Percentiles rank a stretch among this genome's conserved stretches.
phyloP scores from a whole-genome alignment of 139 green algal species.

The Micromonas commoda region DNA sequence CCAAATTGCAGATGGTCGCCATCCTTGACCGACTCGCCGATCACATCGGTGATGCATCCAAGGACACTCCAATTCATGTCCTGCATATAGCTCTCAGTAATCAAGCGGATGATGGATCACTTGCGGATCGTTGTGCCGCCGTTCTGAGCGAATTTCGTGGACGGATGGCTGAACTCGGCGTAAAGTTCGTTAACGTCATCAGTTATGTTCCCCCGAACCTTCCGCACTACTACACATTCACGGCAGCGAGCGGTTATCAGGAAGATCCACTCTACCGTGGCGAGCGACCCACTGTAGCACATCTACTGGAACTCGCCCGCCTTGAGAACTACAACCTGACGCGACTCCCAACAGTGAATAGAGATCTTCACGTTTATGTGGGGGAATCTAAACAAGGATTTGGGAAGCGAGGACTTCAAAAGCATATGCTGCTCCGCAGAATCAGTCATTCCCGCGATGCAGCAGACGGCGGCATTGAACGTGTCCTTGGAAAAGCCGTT shows the following conservation, averaged over 20 bases:
- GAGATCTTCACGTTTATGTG: slow-evolving; percentile 35
- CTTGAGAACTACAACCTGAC: slow-evolving; percentile 33
- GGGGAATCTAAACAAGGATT: slow-evolving; percentile 4
- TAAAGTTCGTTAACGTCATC: slow-evolving; percentile 36
- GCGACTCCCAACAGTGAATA: slow-evolving; percentile 27
- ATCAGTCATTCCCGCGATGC: slow-evolving; percentile 29
- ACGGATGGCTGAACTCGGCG: slow-evolving; percentile 18
- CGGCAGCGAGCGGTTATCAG: slow-evolving; percentile 18
- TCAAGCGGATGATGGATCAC: not conserved
- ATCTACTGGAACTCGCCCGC: slow-evolving; percentile 30
- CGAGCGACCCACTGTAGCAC: slow-evolving; percentile 25
- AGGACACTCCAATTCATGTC: slow-evolving; percentile 22
- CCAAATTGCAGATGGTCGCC: not conserved
- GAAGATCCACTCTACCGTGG: slow-evolving; percentile 35
- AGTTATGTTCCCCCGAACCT: not conserved
- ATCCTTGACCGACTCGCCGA: not conserved
- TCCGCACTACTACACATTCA: slow-evolving; percentile 34
- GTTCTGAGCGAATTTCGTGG: slow-evolving; percentile 15
- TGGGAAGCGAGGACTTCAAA: slow-evolving; percentile 9
- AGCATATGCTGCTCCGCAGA: slow-evolving; percentile 31
- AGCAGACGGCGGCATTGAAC: slow-evolving; percentile 28
- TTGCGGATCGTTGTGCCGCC: slow-evolving; percentile 20
- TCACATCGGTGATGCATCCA: not conserved
- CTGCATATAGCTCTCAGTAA: slow-evolving; percentile 21
- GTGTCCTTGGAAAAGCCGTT: slow-evolving; percentile 30